Conservation (phyloP, 345 rosid genomes). For the Heritiera littoralis region DNA sequence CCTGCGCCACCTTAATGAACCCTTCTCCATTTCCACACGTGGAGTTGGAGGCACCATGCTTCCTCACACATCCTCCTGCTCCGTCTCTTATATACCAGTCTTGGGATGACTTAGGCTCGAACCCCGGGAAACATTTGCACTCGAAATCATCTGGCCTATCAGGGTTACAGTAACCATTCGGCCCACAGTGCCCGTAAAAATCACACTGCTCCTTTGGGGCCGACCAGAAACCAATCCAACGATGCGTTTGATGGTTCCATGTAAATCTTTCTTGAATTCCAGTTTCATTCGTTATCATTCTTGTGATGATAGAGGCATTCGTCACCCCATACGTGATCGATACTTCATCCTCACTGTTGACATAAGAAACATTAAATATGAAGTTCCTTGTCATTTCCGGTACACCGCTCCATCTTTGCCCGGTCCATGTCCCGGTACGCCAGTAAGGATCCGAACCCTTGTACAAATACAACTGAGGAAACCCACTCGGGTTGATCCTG, state of each 20-base stretch:
- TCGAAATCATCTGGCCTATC: constrained; percentile 30
- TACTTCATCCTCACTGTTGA: constrained; percentile 38
- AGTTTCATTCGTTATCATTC: constrained; percentile 50
- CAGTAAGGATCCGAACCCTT: constrained; percentile 35
- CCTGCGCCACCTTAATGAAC: constrained; percentile 40
- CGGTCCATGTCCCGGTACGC: constrained; percentile 69
- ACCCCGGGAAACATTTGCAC: constrained; percentile 69
- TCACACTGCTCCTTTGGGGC: constrained; percentile 71
- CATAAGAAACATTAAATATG: constrained; percentile 34
- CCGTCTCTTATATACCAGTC: constrained; percentile 60
- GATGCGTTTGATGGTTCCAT: constrained; percentile 43
- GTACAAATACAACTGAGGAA: constrained; percentile 51
- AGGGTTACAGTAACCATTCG: constrained; percentile 47
- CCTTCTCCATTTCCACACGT: constrained; percentile 47
- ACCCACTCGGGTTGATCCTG: constrained; percentile 44
- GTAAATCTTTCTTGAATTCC: constrained; percentile 47
- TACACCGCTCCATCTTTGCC: constrained; percentile 65
- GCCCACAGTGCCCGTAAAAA: constrained; percentile 54
- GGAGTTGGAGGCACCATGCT: constrained; percentile 10
- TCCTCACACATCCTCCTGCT: constrained; percentile 52
- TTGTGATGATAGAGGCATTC: constrained; percentile 37
- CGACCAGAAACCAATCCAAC: constrained; percentile 49
- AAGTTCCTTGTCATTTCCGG: constrained; percentile 49
- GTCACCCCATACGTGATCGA: constrained; percentile 31
- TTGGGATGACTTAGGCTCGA: constrained; percentile 45